Percentiles rank a stretch among this genome's conserved stretches.
These are phyloP conservation scores for Musa acuminata DNA, from an alignment of 176 grass and related monocot species.

Conservation along the genomic window DNA sequence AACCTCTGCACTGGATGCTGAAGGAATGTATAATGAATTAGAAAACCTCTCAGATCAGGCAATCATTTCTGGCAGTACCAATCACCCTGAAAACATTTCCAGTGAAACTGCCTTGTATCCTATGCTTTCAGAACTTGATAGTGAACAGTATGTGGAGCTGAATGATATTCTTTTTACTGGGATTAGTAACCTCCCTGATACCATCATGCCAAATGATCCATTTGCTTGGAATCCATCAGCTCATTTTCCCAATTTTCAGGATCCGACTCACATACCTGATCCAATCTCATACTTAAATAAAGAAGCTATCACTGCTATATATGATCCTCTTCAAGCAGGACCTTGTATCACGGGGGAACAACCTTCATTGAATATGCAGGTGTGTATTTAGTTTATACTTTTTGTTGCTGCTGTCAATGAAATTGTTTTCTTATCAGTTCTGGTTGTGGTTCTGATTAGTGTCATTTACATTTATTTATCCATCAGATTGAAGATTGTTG, in stretches of 20 bases:
- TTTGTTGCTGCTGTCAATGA: not conserved
- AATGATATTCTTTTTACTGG: slow-evolving; percentile 36
- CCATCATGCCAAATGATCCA: not conserved
- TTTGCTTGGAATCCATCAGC: not conserved
- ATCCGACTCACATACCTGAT: not conserved
- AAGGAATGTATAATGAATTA: slow-evolving; percentile 37
- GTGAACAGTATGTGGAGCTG: slow-evolving; percentile 42
- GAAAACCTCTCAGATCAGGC: slow-evolving; percentile 11
- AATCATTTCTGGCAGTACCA: not conserved
- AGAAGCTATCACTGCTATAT: not conserved
- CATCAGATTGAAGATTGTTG: not conserved
- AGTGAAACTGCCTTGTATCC: slow-evolving; percentile 2
- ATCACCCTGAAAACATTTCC: not conserved
- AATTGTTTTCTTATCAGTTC: not conserved
- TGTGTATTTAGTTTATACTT: not conserved
- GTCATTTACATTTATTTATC: not conserved
- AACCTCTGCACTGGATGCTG: slow-evolving; percentile 14
- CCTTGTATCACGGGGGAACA: not conserved
- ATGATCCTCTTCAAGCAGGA: not conserved
- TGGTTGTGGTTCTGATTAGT: not conserved
- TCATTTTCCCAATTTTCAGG: not conserved
- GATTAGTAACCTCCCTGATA: not conserved
- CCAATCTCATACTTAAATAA: not conserved
- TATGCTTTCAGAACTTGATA: slow-evolving; percentile 19
- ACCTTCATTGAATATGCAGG: not conserved